These are phyloP conservation scores for Russula lepida DNA, from an alignment of 768 basidiomycete genomes.

Conservation along the genomic window DNA sequence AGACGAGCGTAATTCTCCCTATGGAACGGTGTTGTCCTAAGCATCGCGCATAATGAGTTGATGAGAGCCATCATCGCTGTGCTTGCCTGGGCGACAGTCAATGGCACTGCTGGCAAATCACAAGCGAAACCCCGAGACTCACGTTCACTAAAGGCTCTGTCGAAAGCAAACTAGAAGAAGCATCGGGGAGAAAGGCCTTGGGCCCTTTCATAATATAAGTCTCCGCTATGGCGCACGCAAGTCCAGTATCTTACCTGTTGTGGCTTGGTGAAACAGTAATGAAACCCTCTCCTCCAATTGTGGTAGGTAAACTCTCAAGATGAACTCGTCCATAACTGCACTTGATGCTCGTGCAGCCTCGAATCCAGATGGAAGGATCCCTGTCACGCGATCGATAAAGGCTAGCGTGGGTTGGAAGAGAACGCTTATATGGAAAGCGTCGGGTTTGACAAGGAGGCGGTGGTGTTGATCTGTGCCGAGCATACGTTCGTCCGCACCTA, in stretches of 20 bases:
- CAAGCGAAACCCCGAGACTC: conserved; percentile 1
- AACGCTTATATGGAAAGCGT: conserved; percentile 90
- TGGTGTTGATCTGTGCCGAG: conserved; percentile 73
- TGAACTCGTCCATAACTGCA: conserved; percentile 83
- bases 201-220: conserved; percentile 40
- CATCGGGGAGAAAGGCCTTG: conserved; percentile 83
- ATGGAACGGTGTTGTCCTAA: conserved; percentile 87
- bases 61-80: conserved; percentile 82
- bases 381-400: conserved; percentile 68
- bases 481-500: conserved; percentile 66
- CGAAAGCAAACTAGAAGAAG: conserved; percentile 54
- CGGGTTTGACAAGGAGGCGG: conserved; percentile 75
- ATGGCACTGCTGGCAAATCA: neutral
- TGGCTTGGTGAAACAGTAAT: conserved; percentile 75
- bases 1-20: conserved; percentile 90
- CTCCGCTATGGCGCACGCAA: neutral
- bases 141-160: conserved; percentile 76
- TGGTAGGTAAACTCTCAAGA: conserved; percentile 84
- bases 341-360: conserved; percentile 61
- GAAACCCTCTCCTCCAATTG: conserved; percentile 94
- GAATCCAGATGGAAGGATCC: conserved; percentile 62
- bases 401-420: conserved; percentile 91
- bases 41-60: conserved; percentile 87
- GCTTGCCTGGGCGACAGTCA: conserved; percentile 47
- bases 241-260: conserved; percentile 46